phyloP scores from a whole-genome alignment of 2,329 filamentous ascomycete species.

The Epicoccum nigrum region DNA sequence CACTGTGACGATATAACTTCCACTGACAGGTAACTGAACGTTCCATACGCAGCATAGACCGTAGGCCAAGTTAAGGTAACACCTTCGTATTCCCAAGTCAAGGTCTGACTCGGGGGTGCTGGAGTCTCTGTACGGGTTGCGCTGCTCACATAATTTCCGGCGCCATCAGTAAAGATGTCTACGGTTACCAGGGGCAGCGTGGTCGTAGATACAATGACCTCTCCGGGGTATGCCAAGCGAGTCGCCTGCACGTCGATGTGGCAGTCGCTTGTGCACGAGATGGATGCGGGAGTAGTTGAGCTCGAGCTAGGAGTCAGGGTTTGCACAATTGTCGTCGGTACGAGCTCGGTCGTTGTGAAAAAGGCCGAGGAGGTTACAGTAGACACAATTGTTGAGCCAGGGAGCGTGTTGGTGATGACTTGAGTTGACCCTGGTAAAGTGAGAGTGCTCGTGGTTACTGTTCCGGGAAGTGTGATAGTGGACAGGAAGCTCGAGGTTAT shows the following conservation, averaged over 20 bases:
- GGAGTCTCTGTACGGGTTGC: conserved; percentile 17
- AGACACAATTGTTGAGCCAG: conserved; percentile 30
- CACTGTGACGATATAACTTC: conserved; percentile 31
- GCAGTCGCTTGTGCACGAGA: conserved; percentile 37
- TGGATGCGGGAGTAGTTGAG: conserved; percentile 15
- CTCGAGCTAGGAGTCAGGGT: conserved; percentile 26
- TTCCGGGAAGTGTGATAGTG: conserved; percentile 27
- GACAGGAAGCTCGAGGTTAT: conserved; percentile 31
- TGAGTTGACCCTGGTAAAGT: conserved; percentile 25
- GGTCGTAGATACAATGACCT: conserved; percentile 26
- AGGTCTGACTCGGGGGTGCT: conserved; percentile 17
- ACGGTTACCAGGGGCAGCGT: conserved; percentile 29
- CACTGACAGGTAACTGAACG: conserved; percentile 38
- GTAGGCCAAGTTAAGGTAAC: conserved; percentile 43
- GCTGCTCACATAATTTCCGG: conserved; percentile 22
- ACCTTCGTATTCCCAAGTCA: conserved; percentile 38
- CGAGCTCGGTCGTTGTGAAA: conserved; percentile 24
- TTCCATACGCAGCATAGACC: conserved; percentile 37
- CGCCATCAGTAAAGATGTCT: conserved; percentile 26
- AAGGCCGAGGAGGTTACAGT: conserved; percentile 24
- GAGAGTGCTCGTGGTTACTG: conserved; percentile 4
- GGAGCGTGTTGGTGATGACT: conserved; percentile 35
- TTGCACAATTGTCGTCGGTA: conserved; percentile 31
- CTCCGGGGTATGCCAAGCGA: conserved; percentile 35
- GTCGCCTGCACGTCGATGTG: conserved; percentile 43